Evolutionary conservation across 2,329 filamentous ascomycete genomes (phyloP).

Genomic region (Nemania bipapillata): DNA sequence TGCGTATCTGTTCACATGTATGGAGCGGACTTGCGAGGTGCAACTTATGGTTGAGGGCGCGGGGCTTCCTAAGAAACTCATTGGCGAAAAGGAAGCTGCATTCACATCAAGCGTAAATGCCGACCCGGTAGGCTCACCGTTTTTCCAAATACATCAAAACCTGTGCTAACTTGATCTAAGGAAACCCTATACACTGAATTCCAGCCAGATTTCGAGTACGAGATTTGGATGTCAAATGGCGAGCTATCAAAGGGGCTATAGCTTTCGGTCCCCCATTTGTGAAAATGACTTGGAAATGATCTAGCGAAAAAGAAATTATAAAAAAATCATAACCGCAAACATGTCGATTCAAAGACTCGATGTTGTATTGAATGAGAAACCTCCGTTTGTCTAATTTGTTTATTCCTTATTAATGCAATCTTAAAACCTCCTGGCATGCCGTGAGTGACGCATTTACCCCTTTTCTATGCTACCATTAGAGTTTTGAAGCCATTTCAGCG

Average conservation of each 20-base stretch:
- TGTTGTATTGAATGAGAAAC: no score
- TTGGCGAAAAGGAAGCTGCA: conserved; percentile 34
- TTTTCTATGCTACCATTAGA: no score
- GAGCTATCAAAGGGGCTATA: background rate
- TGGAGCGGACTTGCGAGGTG: conserved; percentile 68
- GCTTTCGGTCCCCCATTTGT: background rate
- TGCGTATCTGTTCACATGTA: conserved; percentile 67
- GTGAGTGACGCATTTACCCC: no score
- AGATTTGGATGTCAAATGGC: background rate
- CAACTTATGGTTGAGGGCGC: conserved; percentile 69
- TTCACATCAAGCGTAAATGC: conserved; percentile 21
- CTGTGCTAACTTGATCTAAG: background rate
- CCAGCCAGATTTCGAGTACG: conserved; percentile 37
- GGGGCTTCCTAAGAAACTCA: conserved; percentile 27
- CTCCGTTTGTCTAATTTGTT: no score
- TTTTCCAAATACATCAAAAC: background rate
- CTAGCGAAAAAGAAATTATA: no score
- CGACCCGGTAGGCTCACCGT: background rate
- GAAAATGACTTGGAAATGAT: background rate
- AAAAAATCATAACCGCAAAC: no score
- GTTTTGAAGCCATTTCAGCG: no score
- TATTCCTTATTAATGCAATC: no score
- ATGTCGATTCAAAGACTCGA: no score
- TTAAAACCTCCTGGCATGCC: no score
- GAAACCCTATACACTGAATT: conserved; percentile 14